phyloP scores from a whole-genome alignment of 2,329 filamentous ascomycete genomes.

The Pezizomycotina sp. region DNA sequence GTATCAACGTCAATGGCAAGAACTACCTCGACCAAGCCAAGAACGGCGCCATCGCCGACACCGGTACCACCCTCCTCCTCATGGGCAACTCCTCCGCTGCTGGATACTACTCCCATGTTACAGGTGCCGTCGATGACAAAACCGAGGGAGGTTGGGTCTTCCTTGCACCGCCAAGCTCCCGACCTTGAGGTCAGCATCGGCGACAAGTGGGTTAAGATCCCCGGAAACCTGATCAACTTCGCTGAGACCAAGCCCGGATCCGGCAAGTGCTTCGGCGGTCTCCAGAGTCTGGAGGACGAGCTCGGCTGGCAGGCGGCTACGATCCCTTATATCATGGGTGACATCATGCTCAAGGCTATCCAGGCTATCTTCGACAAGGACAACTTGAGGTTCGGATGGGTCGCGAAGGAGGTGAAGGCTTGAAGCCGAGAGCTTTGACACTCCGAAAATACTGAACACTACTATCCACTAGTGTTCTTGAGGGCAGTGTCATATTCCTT shows the following conservation, averaged over 20 bases:
- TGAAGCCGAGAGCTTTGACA: too few species aligned
- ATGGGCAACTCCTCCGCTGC: constrained; percentile 38
- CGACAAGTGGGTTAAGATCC: constrained; percentile 36
- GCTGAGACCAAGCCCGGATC: constrained; percentile 35
- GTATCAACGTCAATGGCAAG: constrained; percentile 38
- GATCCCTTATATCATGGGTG: constrained; percentile 57
- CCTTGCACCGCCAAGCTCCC: constrained; percentile 37
- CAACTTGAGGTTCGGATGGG: constrained; percentile 34
- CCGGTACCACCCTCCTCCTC: constrained; percentile 51
- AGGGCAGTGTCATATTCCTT: too few species aligned
- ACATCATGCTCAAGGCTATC: constrained; percentile 61
- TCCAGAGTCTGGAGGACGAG: constrained; percentile 38
- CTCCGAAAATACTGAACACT: too few species aligned
- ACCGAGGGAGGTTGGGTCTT: constrained; percentile 40
- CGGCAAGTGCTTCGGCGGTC: constrained; percentile 52
- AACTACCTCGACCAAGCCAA: constrained; percentile 27
- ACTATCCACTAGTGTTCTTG: too few species aligned
- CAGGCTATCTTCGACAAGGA: constrained; percentile 54
- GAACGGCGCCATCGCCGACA: constrained; percentile 53
- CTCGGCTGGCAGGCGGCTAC: too few species aligned
- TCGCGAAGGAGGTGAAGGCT: too few species aligned
- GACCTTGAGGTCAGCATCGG: constrained; percentile 41
- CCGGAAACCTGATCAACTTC: constrained; percentile 41
- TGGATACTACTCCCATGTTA: constrained; percentile 44
- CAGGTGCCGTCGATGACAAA: constrained; percentile 35